Base-by-base conservation (phyloP, 331 rosid species). In the Saraca asoca region DNA sequence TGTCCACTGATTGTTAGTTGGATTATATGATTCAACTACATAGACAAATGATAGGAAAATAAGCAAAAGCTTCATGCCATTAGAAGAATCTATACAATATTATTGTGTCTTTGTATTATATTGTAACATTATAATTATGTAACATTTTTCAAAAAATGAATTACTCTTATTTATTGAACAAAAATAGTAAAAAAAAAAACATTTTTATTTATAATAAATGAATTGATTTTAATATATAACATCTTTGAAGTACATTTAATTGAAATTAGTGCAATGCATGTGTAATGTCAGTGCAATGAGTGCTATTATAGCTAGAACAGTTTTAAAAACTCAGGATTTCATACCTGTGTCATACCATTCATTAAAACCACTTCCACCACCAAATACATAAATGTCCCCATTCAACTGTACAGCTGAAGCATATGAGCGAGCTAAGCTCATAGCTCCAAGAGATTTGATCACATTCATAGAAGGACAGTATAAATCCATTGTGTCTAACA, bases 11-110 rank as follows among this genome's bases (percentile, higher is more conserved):
- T 86, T 81, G 29, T 33, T 45, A 66, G 55, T 48, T 15, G 80
- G 85, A 65, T 70, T 73, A 74, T 84, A 90, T 7, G 88, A 90
- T 74, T 88, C 96, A 59, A 90, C 99, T 94, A 67, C 77, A 76
- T 5, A 76, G 12, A 70, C 42, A 43, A 44, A 70, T 69, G 69
- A 57, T 18, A 53, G 55, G 45, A 39, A 35, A 16, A 46, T 76
- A 12, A 70, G 37, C 29, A 70, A 60, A 45, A 41, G 1, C 16
- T 62, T 66, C 31, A 24, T 24, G 31, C 31, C 31, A 24, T 24
- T 24, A 24, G 31, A 24, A 3, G 31, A 24, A 24, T 24, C 31
- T 24, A 24, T 3, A 24, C 31, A 24, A 24, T 24, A 24, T 24
- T n/a, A n/a, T n/a, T n/a, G n/a, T n/a, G n/a, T n/a, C n/a, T n/a